Conservation (phyloP, 768 basidiomycete genomes). For the Pleurotus sapidus region DNA sequence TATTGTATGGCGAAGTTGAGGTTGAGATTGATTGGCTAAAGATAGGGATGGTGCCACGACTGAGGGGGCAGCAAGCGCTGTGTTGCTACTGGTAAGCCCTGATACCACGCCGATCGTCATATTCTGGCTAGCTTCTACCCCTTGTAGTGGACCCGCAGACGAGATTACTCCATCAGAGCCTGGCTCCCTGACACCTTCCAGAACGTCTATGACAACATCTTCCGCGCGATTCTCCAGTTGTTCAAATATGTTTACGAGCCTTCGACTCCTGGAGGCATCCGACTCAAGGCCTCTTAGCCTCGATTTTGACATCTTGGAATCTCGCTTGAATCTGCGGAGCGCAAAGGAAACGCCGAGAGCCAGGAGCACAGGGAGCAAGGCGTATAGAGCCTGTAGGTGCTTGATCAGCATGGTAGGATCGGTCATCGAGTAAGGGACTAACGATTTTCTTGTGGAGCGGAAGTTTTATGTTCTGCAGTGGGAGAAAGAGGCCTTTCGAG, state of each 20-base stretch:
- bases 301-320: neutral
- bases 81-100: neutral
- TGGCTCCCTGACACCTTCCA: conserved; percentile 24
- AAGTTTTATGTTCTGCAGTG: conserved; percentile 1
- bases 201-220: neutral
- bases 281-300: conserved; percentile 3
- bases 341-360: neutral
- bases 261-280: conserved; percentile 18
- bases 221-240: neutral
- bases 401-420: neutral
- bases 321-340: conserved; percentile 4
- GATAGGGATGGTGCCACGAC: neutral
- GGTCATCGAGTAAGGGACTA: neutral
- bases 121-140: neutral
- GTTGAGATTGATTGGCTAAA: neutral
- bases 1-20: neutral
- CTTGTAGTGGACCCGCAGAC: conserved; percentile 2
- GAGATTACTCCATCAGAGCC: conserved; percentile 10
- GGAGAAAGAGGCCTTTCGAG: conserved; percentile 9
- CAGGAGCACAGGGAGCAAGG: neutral
- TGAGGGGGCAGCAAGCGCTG: neutral
- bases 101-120: neutral
- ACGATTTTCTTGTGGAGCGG: conserved; percentile 6
- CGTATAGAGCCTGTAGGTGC: neutral
- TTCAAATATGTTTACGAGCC: conserved; percentile 10